A percentile compares a stretch with the other conserved stretches of the same genome.
These are phyloP conservation scores for Cyberlindnera euphorbiiphila DNA, from an alignment of 805 yeast species.

Conservation along the genomic window DNA sequence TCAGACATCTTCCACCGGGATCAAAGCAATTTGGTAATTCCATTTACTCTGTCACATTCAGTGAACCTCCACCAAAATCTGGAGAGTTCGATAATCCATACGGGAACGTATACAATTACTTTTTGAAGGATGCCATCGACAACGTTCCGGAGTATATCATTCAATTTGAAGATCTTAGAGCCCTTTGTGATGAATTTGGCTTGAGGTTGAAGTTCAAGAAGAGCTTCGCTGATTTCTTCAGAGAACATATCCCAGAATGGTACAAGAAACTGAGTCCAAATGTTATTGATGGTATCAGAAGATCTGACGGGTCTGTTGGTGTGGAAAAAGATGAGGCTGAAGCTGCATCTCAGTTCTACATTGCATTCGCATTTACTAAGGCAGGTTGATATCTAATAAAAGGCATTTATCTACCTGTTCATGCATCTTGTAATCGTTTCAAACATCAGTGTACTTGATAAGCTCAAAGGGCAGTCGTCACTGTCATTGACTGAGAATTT, in stretches of 20 bases:
- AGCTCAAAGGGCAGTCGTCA: constrained; percentile 85
- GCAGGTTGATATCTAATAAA: constrained; percentile 21
- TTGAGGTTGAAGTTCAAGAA: constrained; percentile 66
- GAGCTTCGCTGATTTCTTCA: constrained; percentile 79
- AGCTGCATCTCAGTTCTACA: constrained; percentile 70
- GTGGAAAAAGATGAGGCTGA: constrained; percentile 88
- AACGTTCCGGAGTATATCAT: constrained; percentile 96
- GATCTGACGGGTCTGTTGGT: constrained; percentile 69
- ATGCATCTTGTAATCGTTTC: too few species aligned
- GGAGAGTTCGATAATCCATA: constrained; percentile 71
- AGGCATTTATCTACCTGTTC: too few species aligned
- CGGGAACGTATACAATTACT: constrained; percentile 83
- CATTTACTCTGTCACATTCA: constrained; percentile 77
- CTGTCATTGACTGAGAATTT: constrained; percentile 93
- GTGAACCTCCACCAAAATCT: constrained; percentile 69
- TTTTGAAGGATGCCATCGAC: constrained; percentile 87
- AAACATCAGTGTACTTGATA: too few species aligned
- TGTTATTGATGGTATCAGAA: constrained; percentile 62
- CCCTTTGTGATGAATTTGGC: constrained; percentile 80
- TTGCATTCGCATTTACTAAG: constrained; percentile 79
- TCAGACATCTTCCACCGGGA: constrained; percentile 48
- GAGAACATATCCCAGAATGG: constrained; percentile 70
- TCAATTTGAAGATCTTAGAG: constrained; percentile 84
- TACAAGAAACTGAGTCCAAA: constrained; percentile 54
- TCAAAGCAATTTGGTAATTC: constrained; percentile 78